Percentiles rank a stretch among this genome's conserved stretches.
These are phyloP conservation scores for Sedum album DNA, from an alignment of 164 flowering plant genomes.

Conservation along the genomic window DNA sequence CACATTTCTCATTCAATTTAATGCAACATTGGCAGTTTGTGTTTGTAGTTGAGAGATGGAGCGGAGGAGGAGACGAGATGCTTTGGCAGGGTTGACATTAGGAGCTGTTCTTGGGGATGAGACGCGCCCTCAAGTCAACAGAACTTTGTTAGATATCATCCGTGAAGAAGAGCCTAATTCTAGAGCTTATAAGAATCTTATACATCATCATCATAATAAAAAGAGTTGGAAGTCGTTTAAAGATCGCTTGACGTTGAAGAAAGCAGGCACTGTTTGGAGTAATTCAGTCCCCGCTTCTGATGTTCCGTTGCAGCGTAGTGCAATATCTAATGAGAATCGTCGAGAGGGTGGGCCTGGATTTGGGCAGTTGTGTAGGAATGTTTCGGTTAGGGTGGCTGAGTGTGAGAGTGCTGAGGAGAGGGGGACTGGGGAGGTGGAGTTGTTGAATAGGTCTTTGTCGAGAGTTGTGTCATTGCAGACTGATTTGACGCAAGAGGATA, in stretches of 20 bases:
- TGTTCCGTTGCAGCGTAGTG: neutral
- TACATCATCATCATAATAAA: constrained; percentile 16
- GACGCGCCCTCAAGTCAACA: constrained; percentile 14
- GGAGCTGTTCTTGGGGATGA: constrained; percentile 25
- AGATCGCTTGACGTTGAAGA: constrained; percentile 45
- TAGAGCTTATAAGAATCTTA: constrained; percentile 13
- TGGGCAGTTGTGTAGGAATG: constrained; percentile 3
- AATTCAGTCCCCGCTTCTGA: constrained; percentile 23
- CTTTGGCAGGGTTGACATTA: constrained; percentile 17
- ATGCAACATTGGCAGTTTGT: too few relatives aligned
- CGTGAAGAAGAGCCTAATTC: constrained; percentile 33
- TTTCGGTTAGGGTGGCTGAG: neutral
- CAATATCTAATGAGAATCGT: too few relatives aligned
- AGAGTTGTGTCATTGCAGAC: constrained; percentile 6
- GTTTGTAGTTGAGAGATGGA: constrained; percentile 16
- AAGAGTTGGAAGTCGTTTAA: constrained; percentile 53
- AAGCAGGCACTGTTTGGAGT: constrained; percentile 40
- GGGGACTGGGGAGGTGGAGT: neutral
- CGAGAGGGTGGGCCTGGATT: neutral
- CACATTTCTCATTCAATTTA: too few relatives aligned
- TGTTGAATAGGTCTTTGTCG: neutral
- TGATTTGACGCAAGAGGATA: constrained; percentile 1
- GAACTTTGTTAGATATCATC: constrained; percentile 57
- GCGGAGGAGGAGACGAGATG: constrained; percentile 7
- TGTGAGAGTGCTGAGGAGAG: neutral